Percentiles rank a stretch among this genome's conserved stretches.
Evolutionary conservation across 805 yeast species (phyloP).

Genomic region (Tetrapisispora fleetii): DNA sequence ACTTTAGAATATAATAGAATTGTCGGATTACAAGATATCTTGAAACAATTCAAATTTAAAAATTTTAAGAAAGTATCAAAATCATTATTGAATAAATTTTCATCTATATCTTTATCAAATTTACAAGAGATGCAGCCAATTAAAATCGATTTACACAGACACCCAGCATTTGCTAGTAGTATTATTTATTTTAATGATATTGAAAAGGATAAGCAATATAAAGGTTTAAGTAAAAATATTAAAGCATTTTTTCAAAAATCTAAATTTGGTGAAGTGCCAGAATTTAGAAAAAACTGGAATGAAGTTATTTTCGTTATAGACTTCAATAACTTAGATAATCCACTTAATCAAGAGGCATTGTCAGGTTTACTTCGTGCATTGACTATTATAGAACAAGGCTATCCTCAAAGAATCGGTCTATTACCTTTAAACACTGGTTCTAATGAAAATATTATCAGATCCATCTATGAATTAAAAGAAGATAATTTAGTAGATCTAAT

Average conservation of each 20-base stretch:
- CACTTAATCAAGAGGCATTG: conserved; percentile 34
- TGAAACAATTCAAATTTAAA: conserved; percentile 22
- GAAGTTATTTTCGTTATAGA: conserved; percentile 62
- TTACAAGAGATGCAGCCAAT: conserved; percentile 23
- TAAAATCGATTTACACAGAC: conserved; percentile 26
- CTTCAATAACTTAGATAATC: conserved; percentile 34
- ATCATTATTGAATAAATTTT: conserved; percentile 14
- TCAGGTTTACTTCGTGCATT: conserved; percentile 41
- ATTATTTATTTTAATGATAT: conserved; percentile 73
- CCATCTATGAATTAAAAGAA: conserved; percentile 19
- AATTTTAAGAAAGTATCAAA: conserved; percentile 9
- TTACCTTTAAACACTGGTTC: conserved; percentile 43
- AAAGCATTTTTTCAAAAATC: conserved; percentile 37
- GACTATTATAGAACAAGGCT: conserved; percentile 39
- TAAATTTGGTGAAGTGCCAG: conserved; percentile 56
- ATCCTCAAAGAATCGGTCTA: conserved; percentile 76
- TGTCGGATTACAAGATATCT: conserved; percentile 6
- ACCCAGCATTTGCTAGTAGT: conserved; percentile 26
- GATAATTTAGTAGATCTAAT: conserved; percentile 7
- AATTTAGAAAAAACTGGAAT: conserved; percentile 62
- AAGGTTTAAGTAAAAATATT: conserved; percentile 35
- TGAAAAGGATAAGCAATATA: conserved; percentile 50
- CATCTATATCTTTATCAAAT: conserved; percentile 16
- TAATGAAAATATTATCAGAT: conserved; percentile 14
- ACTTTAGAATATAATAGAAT: conserved; percentile 14